These are phyloP conservation scores for Pythium brassicae DNA, from an alignment of 352 stramenopile species.

Conservation along the genomic window DNA sequence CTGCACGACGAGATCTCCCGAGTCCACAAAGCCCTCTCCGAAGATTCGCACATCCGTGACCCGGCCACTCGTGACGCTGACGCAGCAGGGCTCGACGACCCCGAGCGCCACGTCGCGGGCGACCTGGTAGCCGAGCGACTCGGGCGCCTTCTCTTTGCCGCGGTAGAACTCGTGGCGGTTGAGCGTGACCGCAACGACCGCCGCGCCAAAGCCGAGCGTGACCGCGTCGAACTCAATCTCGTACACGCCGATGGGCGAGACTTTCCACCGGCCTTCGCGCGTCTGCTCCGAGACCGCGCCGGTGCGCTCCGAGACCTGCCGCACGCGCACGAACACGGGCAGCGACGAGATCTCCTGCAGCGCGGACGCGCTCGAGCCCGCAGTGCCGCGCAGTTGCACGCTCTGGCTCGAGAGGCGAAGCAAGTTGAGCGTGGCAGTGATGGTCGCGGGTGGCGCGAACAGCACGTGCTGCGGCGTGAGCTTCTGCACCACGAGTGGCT, in stretches of 20 bases:
- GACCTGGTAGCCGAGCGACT: slow-evolving; percentile 45
- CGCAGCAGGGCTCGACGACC: slow-evolving; percentile 44
- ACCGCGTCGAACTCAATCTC: slow-evolving; percentile 59
- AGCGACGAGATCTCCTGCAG: slow-evolving; percentile 40
- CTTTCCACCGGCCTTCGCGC: slow-evolving; percentile 39
- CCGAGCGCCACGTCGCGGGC: slow-evolving; percentile 39
- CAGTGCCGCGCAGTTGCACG: neutral
- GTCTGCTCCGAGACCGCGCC: slow-evolving; percentile 47
- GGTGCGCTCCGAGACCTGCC: slow-evolving; percentile 47
- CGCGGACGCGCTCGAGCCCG: slow-evolving; percentile 1
- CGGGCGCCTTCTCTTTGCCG: slow-evolving; percentile 29
- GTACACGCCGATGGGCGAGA: slow-evolving; percentile 49
- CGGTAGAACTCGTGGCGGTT: slow-evolving; percentile 50
- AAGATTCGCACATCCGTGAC: slow-evolving; percentile 48
- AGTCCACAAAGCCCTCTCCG: slow-evolving; percentile 58
- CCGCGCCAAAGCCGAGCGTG: slow-evolving; percentile 46
- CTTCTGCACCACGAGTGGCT: slow-evolving; percentile 39
- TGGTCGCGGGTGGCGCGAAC: slow-evolving; percentile 33
- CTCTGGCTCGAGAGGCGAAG: slow-evolving; percentile 34
- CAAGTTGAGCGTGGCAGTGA: slow-evolving; percentile 51
- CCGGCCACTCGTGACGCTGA: slow-evolving; percentile 54
- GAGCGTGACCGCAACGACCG: slow-evolving; percentile 47
- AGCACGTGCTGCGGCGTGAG: slow-evolving; percentile 58
- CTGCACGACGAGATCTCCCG: slow-evolving; percentile 52
- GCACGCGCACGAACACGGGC: slow-evolving; percentile 52